Base-by-base conservation (phyloP, 371 early-diverging fungal species). In the Funneliformis caledonium region DNA sequence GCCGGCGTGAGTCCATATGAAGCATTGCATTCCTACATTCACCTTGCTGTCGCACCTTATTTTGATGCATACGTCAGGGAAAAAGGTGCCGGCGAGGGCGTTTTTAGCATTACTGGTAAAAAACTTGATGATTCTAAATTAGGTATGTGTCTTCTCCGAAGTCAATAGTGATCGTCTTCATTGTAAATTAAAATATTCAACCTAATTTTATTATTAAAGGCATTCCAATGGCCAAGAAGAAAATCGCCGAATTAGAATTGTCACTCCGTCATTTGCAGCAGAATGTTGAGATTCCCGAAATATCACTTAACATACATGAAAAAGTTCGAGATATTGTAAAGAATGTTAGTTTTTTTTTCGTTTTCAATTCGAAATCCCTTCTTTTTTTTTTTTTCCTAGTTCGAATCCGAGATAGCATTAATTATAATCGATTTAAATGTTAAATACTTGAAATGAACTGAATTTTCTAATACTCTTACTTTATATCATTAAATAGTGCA, bases 241-340 rank as follows among this genome's bases (percentile, higher is more conserved):
- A 98, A 88, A 93, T 99, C 85, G 97, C 98, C 43, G 99, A 99
- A 85, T 89, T 99, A 42, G 98, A 98, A 82, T 92, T 99, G 62
- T 94, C 97, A 43, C 89, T 99, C 52, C 84, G 97, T 68, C 96
- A 98, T 82, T 85, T 99, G 65, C 98, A 99, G 85, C 97, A 99
- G 82, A 98, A 98, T 84, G 96, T 98, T 50, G 98, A 97, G 67
- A 99, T 99, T 62, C 99, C 99, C 6, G 97, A 97, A 26, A 93
- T 96, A 52, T 86, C 88, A 2, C 91, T 99, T 65, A 91, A 86
- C 80, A 95, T 96, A 81, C 95, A 97, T 83, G 96, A 96, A 16
- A 90, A 93, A 3, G 93, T 98, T 48, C 91, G 90, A 82, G 89
- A 91, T 45, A 93, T 94, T 4, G 94, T 96, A 7, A 94, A 93